Evolutionary conservation across 2,329 filamentous ascomycete genomes (phyloP), one percentile per base, ranked within the genome.

Genomic region (Cladosporium austrohemisphaericum): DNA sequence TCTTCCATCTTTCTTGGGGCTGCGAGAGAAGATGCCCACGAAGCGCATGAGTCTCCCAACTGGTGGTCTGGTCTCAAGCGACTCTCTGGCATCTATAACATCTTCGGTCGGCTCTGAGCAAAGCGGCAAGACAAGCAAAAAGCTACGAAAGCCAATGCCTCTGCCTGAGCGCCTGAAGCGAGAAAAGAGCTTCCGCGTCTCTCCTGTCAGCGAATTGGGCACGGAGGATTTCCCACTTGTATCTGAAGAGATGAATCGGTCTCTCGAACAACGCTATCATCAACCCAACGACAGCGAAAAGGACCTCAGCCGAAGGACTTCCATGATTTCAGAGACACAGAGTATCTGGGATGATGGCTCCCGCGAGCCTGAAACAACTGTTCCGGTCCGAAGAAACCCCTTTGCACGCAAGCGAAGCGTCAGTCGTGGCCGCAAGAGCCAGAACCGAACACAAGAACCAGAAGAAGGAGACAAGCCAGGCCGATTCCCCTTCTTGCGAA

Each of bases 61-160:
- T n/a, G 44, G 11, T 2, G 23, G 18, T 13, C 23, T 37, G 2
- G 22, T 23, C 4, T 52, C 52, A n/a, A 56, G 20, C 23, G 49
- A 54, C 13, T 50, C 43, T 19, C n/a, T 53, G n/a, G 8, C 38
- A 1, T 51, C 51, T 9, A 26, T 49, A 7, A 22, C 29, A 19
- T 50, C 52, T 2, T 29, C 32, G 20, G 36, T 44, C 11, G 46
- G 40, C 29, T 50, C 53, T 10, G 48, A 53, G 20, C 35, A 52
- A 6, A 37, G 23, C 7, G 33, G 28, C 4, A 61, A 58, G 52
- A 49, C 51, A 18, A 50, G 51, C 18, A 62, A 56, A 40, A 66
- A 64, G 46, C 52, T 66, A 23, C 61, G 64, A 29, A 68, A 68
- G 40, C 50, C 58, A 1, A 60, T 60, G 52, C 61, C 62, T 19